Evolutionary conservation across 1,284 basidiomycete species (phyloP).

Genomic region (Apiotrichum montevideense): DNA sequence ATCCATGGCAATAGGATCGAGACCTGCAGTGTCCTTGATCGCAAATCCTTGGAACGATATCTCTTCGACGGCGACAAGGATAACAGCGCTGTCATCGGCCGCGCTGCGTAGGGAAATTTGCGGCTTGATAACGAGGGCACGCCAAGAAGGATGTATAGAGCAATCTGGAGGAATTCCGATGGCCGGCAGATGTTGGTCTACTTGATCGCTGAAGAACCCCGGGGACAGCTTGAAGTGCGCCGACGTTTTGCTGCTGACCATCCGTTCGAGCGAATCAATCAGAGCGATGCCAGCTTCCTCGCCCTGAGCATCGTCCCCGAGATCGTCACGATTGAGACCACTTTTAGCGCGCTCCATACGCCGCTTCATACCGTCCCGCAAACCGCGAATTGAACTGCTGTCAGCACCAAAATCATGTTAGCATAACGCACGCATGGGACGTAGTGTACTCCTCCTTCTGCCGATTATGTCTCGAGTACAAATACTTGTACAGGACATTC

Average conservation of each 20-base stretch:
- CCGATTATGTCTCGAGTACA: slow-evolving; percentile 70
- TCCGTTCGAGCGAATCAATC: slow-evolving; percentile 18
- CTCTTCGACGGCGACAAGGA: slow-evolving; percentile 75
- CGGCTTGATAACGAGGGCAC: slow-evolving; percentile 80
- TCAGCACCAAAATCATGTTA: no score
- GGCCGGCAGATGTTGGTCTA: slow-evolving; percentile 14
- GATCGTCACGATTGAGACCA: slow-evolving; percentile 17
- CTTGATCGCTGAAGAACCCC: slow-evolving; percentile 16
- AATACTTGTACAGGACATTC: slow-evolving; percentile 82
- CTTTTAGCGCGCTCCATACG: slow-evolving; percentile 16
- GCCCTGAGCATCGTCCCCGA: not conserved
- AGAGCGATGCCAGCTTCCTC: slow-evolving; percentile 4
- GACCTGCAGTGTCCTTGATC: slow-evolving; percentile 71
- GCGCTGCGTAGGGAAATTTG: slow-evolving; percentile 78
- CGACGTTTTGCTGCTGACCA: slow-evolving; percentile 7
- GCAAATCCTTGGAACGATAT: slow-evolving; percentile 73
- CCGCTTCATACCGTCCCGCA: slow-evolving; percentile 27
- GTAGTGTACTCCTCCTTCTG: slow-evolving; percentile 78
- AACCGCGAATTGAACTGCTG: slow-evolving; percentile 18
- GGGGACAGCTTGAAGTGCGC: slow-evolving; percentile 21
- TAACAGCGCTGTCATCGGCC: slow-evolving; percentile 57
- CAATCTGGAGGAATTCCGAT: slow-evolving; percentile 41
- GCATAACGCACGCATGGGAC: slow-evolving; percentile 59
- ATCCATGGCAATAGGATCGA: slow-evolving; percentile 75
- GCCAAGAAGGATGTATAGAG: slow-evolving; percentile 57